Base-by-base conservation (phyloP, 1,139 yeast species). In the Torulaspora globosa region DNA sequence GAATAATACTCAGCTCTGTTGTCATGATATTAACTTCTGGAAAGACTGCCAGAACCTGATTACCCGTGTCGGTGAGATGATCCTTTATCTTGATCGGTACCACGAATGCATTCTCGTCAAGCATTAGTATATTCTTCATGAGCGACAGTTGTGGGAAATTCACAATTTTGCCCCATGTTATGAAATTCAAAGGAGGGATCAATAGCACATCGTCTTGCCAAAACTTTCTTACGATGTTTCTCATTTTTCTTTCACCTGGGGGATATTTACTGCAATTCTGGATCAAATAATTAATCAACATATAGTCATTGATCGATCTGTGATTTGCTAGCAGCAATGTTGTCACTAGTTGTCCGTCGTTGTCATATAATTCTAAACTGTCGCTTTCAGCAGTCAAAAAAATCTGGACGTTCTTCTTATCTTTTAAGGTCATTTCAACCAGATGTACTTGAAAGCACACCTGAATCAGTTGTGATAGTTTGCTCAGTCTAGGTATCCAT, bases 21-120 rank as follows among this genome's bases (percentile, higher is more conserved):
- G 80, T 76, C 65, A 78, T 75, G 3, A 83, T 77, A 58, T 84
- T 84, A 2, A 83, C 90, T 62, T 84, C 94, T 0, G 94, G 92
- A 50, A 84, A 84, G 8, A 60, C 33, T 1, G 60, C 53, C 5
- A 82, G 51, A 1, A 77, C 74, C 4, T 52, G 53, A 33, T 60
- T 58, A 2, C 60, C 60, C 24, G 43, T 49, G 12, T 35, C 41
- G 21, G 41, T 36, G 7, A 57, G 31, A 26, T 43, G 41, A 7
- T 44, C 38, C 28, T 42, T 47, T 15, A 61, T 37, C 26, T 44
- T 41, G 8, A 43, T 40, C 2, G 50, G 39, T 1, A 47, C 12
- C 2, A 60, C 50, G 3, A 48, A 26, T 18, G 43, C 36, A 41
- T 62, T 65, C 41, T 65, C 69, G 46, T 63, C 64, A 23, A 53